Evolutionary conservation across 371 early-diverging fungal species (phyloP).

Genomic region (Mucor irregularis): DNA sequence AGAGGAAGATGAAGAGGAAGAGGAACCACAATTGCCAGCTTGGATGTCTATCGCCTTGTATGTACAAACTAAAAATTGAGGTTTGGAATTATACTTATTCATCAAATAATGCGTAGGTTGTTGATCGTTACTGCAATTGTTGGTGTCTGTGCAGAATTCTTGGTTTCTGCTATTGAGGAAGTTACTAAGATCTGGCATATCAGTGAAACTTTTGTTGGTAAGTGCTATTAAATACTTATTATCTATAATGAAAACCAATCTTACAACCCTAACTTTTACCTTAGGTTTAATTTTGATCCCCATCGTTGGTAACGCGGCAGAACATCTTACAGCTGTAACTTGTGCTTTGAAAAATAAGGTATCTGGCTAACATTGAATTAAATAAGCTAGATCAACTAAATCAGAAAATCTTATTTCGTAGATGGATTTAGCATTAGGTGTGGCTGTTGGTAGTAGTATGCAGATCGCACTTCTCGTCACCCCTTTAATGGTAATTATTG

Average conservation of each 20-base stretch:
- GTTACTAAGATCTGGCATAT: conserved; percentile 63
- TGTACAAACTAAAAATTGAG: conserved; percentile 1
- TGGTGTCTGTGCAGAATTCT: conserved; percentile 78
- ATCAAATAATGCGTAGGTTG: conserved; percentile 5
- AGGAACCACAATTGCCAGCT: conserved; percentile 54
- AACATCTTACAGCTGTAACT: conserved; percentile 82
- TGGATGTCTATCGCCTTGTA: conserved; percentile 49
- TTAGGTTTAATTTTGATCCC: conserved; percentile 83
- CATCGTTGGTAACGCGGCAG: conserved; percentile 84
- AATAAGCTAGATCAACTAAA: neutral
- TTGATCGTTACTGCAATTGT: conserved; percentile 56
- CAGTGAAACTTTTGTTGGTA: conserved; percentile 81
- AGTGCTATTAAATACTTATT: neutral
- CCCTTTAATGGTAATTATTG: conserved; percentile 83
- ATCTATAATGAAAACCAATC: too few species aligned
- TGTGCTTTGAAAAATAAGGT: conserved; percentile 81
- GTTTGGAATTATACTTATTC: neutral
- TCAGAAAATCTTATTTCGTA: conserved; percentile 11
- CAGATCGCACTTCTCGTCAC: conserved; percentile 90
- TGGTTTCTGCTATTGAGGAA: conserved; percentile 81
- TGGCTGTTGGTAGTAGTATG: conserved; percentile 89
- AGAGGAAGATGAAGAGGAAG: conserved; percentile 59
- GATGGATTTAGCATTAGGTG: conserved; percentile 86
- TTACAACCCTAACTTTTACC: too few species aligned
- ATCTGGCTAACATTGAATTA: too few species aligned